These are phyloP conservation scores for Capsella bursapastoris DNA, from an alignment of 345 rosid species.

Conservation along the genomic window DNA sequence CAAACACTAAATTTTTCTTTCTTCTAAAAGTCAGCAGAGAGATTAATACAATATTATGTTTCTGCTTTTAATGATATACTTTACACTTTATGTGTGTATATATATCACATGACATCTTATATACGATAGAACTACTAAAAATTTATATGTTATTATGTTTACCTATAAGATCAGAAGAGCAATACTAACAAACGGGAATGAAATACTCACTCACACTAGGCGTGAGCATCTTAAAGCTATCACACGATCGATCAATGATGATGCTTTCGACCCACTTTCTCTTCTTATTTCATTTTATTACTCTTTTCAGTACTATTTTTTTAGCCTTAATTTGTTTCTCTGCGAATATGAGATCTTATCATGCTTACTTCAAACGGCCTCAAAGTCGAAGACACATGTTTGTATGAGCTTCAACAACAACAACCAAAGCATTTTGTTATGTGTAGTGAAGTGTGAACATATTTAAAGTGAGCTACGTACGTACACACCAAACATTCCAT, in stretches of 20 bases:
- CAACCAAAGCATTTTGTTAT: conserved; percentile 7
- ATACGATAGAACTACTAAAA: neutral
- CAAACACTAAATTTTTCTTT: too few relatives aligned
- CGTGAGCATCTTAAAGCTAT: conserved; percentile 43
- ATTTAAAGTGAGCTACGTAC: conserved; percentile 1
- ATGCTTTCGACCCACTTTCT: conserved; percentile 39
- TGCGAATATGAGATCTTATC: neutral
- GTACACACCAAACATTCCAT: conserved; percentile 9
- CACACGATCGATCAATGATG: conserved; percentile 27
- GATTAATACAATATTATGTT: too few relatives aligned
- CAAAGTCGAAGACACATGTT: conserved; percentile 35
- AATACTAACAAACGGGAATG: conserved; percentile 30
- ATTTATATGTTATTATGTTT: neutral
- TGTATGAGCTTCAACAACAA: conserved; percentile 29
- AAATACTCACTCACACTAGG: conserved; percentile 11
- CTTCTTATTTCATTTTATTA: neutral
- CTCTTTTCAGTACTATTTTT: conserved; percentile 8
- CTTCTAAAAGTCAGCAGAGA: too few relatives aligned
- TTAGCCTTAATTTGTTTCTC: neutral
- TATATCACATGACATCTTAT: neutral
- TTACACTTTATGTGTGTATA: neutral
- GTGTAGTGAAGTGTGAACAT: conserved; percentile 15
- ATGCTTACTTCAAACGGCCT: conserved; percentile 1
- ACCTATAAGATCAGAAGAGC: neutral
- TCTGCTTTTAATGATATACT: neutral